Conservation (phyloP, 768 basidiomycete species). For the Trametes punicea region DNA sequence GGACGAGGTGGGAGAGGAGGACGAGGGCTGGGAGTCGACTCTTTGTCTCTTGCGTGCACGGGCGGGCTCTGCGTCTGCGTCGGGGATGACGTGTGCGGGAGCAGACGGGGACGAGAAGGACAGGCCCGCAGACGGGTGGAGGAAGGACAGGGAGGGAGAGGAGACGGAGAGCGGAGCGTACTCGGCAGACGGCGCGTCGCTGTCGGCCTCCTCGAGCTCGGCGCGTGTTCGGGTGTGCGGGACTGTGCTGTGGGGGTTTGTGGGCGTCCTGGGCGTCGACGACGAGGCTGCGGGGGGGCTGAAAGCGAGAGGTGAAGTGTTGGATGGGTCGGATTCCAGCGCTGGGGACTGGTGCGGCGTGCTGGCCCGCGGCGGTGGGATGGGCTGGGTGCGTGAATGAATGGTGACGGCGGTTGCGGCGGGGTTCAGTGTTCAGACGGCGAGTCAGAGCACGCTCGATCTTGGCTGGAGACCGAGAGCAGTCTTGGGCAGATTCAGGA, state of each 20-base stretch:
- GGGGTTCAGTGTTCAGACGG: not conserved
- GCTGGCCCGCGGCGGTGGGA: constrained; percentile 53
- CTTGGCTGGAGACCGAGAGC: constrained; percentile 2
- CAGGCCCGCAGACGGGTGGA: constrained; percentile 26
- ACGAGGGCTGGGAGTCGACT: constrained; percentile 19
- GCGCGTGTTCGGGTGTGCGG: constrained; percentile 63
- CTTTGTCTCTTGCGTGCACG: constrained; percentile 28
- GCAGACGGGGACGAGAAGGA: constrained; percentile 3
- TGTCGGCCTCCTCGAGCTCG: constrained; percentile 51
- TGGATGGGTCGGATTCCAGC: constrained; percentile 34
- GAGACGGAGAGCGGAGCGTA: constrained; percentile 23
- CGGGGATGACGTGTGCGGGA: not conserved
- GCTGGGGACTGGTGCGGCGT: constrained; percentile 41
- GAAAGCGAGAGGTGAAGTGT: constrained; percentile 16
- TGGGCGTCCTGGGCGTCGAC: constrained; percentile 4
- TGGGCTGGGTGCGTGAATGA: constrained; percentile 62
- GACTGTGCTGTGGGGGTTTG: constrained; percentile 37
- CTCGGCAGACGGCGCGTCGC: constrained; percentile 21
- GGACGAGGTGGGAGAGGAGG: constrained; percentile 10
- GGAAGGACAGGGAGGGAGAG: constrained; percentile 26
- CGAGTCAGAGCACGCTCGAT: constrained; percentile 12
- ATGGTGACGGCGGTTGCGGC: constrained; percentile 43
- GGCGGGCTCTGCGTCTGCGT: constrained; percentile 22
- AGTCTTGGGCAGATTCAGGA: not conserved
- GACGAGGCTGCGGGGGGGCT: constrained; percentile 17